A percentile compares a stretch with the other conserved stretches of the same genome.
phyloP scores from a whole-genome alignment of 2,329 filamentous ascomycete genomes.

The Colletotrichum melonis region DNA sequence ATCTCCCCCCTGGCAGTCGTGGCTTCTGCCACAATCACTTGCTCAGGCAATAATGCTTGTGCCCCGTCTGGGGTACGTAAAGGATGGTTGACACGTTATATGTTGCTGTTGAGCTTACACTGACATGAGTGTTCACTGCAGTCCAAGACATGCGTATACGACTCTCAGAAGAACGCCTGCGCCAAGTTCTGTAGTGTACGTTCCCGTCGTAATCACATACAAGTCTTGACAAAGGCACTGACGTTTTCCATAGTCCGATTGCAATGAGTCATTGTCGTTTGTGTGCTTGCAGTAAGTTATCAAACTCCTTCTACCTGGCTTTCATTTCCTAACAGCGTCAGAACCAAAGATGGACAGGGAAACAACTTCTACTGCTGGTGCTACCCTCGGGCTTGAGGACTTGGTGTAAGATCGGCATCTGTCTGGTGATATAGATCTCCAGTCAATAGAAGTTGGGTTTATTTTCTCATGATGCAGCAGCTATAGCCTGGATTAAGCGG shows the following conservation, averaged over 20 bases:
- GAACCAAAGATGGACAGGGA: background rate
- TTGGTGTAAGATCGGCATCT: too few species aligned
- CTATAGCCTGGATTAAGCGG: too few species aligned
- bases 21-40: background rate
- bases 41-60: background rate
- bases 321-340: background rate
- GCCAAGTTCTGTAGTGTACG: background rate
- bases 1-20: background rate
- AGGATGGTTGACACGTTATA: background rate
- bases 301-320: background rate
- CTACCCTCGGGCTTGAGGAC: background rate
- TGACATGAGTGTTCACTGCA: too few species aligned
- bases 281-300: background rate
- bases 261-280: background rate
- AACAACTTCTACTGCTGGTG: background rate
- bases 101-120: too few species aligned
- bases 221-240: background rate
- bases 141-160: too few species aligned
- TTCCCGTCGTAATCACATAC: background rate
- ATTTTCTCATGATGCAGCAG: too few species aligned
- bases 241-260: background rate
- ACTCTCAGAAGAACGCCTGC: background rate
- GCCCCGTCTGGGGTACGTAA: background rate
- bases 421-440: too few species aligned
- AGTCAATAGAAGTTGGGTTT: too few species aligned